Evolutionary conservation across 345 rosid species (phyloP), one percentile per base, ranked within the genome.

Genomic region (Citropsis articulata): DNA sequence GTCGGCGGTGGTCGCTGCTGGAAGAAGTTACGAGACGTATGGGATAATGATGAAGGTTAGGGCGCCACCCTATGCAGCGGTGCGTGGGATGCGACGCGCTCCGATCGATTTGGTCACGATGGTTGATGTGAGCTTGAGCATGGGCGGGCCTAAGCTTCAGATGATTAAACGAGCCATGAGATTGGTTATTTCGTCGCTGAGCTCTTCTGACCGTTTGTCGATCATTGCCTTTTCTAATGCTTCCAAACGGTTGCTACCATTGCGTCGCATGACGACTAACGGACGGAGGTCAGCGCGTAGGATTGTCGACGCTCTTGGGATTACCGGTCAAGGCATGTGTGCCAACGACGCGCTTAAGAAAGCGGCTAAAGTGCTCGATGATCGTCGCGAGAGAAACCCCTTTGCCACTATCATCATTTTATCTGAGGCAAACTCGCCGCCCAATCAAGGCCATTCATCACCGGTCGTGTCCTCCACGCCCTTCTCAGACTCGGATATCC

Each of bases 351-450:
- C 98, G 76, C 85, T 93, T 18, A 91, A 91, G 61, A 95, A 95
- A 82, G 98, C 98, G 24, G 93, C 88, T 35, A 92, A 93, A 75
- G 95, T 95, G 75, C 83, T 93, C 6, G 97, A 92, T 38, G 98
- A 95, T 84, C 93, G 98, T 72, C 90, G 95, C 45, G 88, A 87
- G 84, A 87, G 75, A 86, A 95, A 95, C 82, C 90, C 92, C 22
- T 77, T 84, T 27, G 80, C 97, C 61, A 85, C 83, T 73, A 84
- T 95, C 56, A 71, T 93, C 45, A 82, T 93, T 65, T 70, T 92
- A 30, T 88, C 95, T 9, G 92, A 86, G 89, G 5, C 38, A 1
- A 71, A 30, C 18, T 66, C 50, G 36, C 69, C 81, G 7, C 8
- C 79, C 2, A 77, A 79, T 67, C 84, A 83, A 21, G 66, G 74